Base-by-base conservation (phyloP, 805 yeast genomes). In the Vanderwaltozyma tropicalis region DNA sequence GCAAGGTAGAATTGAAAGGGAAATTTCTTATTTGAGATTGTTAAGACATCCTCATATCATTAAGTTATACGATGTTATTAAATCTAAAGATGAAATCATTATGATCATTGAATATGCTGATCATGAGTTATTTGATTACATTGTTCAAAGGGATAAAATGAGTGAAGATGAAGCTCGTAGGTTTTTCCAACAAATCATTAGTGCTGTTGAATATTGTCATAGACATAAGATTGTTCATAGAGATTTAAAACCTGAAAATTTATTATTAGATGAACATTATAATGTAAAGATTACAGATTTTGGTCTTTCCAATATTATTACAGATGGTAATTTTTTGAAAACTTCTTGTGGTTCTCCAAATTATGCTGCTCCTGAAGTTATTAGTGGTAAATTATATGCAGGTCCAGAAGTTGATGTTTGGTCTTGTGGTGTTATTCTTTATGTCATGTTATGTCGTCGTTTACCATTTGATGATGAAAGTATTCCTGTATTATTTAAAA, bases 331-430 rank as follows among this genome's bases (percentile, higher is more conserved):
- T 59, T 89, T 89, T 58, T 69, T 88, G 55, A 89, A 88, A 57
- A 88, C 97, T 2, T 78, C 88, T 49, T 89, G 97, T 65, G 97
- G 97, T 4, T 81, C 94, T 8, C 97, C 97, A 39, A 89, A 89
- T 57, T 89, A 89, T 60, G 97, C 97, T 5, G 96, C 97, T 0
- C 97, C 97, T 1, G 97, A 89, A 62, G 97, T 89, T 24, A 89
- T 89, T 41, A 77, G 88, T 43, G 97, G 96, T 28, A 86, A 89
- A 58, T 69, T 89, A 37, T 89, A 89, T 51, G 97, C 96, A 2
- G 97, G 97, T 9, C 96, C 97, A 2, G 96, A 89, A 62, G 96
- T 89, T 33, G 97, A 88, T 60, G 96, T 88, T 39, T 88, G 97
- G 97, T 82, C 94, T 0, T 83, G 95, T 54, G 97, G 97, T 52